Evolutionary conservation across 2,329 filamentous ascomycete species (phyloP).

Genomic region (Pseudogymnoascus sp.): DNA sequence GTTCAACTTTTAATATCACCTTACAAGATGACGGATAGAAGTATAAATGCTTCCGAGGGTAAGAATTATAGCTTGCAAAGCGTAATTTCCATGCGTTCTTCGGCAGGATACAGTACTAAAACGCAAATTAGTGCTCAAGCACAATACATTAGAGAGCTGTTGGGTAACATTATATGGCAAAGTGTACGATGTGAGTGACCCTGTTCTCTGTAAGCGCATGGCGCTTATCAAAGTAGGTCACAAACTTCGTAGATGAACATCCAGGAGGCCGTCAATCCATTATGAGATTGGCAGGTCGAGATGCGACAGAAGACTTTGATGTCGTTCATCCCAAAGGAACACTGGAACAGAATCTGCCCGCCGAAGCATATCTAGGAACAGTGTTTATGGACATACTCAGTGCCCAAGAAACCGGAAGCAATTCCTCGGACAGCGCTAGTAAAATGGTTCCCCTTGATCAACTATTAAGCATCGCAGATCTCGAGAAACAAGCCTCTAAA

Average conservation of each 20-base stretch:
- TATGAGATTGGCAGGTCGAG: slow-evolving; percentile 36
- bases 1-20: not conserved
- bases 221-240: not conserved
- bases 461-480: slow-evolving; percentile 54
- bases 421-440: slow-evolving; percentile 22
- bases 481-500: slow-evolving; percentile 48
- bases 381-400: slow-evolving; percentile 30
- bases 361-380: slow-evolving; percentile 41
- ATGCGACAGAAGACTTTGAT: slow-evolving; percentile 47
- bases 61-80: not conserved
- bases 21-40: not conserved
- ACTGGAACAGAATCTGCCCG: slow-evolving; percentile 35
- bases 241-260: not conserved
- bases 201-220: not conserved
- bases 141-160: not conserved
- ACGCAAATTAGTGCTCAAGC: not conserved
- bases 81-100: not conserved
- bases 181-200: not conserved
- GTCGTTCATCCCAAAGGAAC: slow-evolving; percentile 44
- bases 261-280: not conserved
- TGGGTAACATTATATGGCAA: not conserved
- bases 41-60: not conserved
- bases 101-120: not conserved
- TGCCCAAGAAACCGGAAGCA: slow-evolving; percentile 30
- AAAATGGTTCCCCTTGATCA: slow-evolving; percentile 38